These are phyloP conservation scores for Protea cynaroides DNA, from an alignment of 164 flowering plant species.

Conservation along the genomic window DNA sequence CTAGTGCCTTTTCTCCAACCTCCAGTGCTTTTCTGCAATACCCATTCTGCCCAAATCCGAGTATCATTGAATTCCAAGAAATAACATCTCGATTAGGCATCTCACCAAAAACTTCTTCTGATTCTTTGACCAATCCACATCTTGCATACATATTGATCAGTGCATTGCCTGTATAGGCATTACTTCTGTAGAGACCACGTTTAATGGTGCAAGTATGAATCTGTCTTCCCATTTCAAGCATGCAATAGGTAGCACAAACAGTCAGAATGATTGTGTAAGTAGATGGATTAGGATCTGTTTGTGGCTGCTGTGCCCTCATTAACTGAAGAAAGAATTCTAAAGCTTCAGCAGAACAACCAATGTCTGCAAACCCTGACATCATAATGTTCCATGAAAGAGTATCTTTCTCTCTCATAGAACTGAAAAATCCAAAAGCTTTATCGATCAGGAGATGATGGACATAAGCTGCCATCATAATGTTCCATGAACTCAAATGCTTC, in stretches of 20 bases:
- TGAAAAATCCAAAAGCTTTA: constrained; percentile 19
- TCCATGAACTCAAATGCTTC: constrained; percentile 27
- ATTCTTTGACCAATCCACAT: constrained; percentile 17
- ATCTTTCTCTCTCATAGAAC: constrained; percentile 20
- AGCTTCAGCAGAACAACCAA: constrained; percentile 21
- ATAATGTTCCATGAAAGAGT: constrained; percentile 27
- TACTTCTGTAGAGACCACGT: constrained; percentile 10
- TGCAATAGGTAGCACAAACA: constrained; percentile 15
- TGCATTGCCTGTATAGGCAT: constrained; percentile 16
- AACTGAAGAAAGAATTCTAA: constrained; percentile 13
- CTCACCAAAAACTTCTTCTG: constrained; percentile 16
- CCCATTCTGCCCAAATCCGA: constrained; percentile 30
- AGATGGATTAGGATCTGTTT: constrained; percentile 13
- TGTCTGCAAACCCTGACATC: constrained; percentile 22
- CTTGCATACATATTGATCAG: constrained; percentile 20
- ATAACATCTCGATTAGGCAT: constrained; percentile 19
- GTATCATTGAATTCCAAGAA: constrained; percentile 26
- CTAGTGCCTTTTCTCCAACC: constrained; percentile 22
- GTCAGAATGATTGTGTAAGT: constrained; percentile 19
- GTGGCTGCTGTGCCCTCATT: constrained; percentile 5
- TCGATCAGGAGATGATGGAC: constrained; percentile 15
- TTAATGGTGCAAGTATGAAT: constrained; percentile 13
- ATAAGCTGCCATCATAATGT: constrained; percentile 22
- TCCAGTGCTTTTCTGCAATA: constrained; percentile 22
- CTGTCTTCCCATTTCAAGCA: constrained; percentile 16